Evolutionary conservation across 768 basidiomycete species (phyloP).

Genomic region (Suillus brevipes): DNA sequence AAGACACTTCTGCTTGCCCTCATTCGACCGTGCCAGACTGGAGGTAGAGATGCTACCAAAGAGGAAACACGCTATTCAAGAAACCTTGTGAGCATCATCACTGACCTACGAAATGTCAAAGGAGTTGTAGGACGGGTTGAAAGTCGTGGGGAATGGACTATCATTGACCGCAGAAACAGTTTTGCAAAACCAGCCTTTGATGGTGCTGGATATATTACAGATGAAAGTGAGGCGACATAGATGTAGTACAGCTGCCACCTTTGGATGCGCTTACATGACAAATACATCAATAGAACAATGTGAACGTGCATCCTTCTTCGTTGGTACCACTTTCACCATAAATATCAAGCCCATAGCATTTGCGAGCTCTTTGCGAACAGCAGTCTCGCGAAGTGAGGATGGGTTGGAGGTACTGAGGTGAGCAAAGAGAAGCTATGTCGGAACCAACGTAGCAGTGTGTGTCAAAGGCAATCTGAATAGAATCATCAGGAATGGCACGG

Average conservation of each 20-base stretch:
- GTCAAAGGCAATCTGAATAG: too few relatives aligned
- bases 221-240: background rate
- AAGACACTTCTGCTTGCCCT: constrained; percentile 16
- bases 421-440: too few relatives aligned
- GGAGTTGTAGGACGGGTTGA: constrained; percentile 14
- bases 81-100: constrained; percentile 7
- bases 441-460: too few relatives aligned
- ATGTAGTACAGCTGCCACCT: background rate
- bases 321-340: too few relatives aligned
- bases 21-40: constrained; percentile 15
- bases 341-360: too few relatives aligned
- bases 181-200: background rate
- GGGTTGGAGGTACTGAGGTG: too few relatives aligned
- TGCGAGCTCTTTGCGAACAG: too few relatives aligned
- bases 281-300: too few relatives aligned
- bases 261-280: too few relatives aligned
- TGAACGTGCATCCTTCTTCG: too few relatives aligned
- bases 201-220: background rate
- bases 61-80: background rate
- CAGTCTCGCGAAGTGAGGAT: too few relatives aligned
- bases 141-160: constrained; percentile 12
- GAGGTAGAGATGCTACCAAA: background rate
- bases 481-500: too few relatives aligned
- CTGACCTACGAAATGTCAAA: constrained; percentile 14
- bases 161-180: background rate